Evolutionary conservation across 345 rosid genomes (phyloP).

Genomic region (Euphorbia peplus): DNA sequence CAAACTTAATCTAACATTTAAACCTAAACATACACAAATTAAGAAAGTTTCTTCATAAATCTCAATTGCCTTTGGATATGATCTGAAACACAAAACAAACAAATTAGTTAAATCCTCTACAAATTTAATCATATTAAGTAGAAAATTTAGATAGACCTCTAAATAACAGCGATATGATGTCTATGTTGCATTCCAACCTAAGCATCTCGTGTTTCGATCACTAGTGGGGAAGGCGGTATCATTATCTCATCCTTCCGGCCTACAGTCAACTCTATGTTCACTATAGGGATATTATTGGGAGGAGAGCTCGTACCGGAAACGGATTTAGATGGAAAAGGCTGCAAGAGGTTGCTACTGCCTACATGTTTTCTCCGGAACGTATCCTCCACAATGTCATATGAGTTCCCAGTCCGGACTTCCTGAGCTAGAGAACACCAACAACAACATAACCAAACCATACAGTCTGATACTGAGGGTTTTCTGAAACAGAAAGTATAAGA

Average conservation of each 20-base stretch:
- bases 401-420: slow-evolving; percentile 77
- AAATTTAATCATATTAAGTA: too few relatives aligned
- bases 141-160: too few relatives aligned
- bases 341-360: slow-evolving; percentile 16
- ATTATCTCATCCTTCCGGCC: slow-evolving; percentile 43
- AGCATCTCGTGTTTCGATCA: slow-evolving; percentile 48
- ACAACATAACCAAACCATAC: slow-evolving; percentile 76
- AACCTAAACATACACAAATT: too few relatives aligned
- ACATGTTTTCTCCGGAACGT: slow-evolving; percentile 35
- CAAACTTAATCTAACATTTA: too few relatives aligned
- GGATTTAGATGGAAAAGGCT: slow-evolving; percentile 50
- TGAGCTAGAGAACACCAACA: slow-evolving; percentile 96
- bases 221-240: slow-evolving; percentile 62
- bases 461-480: slow-evolving; percentile 50
- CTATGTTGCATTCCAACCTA: slow-evolving; percentile 20
- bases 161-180: too few relatives aligned
- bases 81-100: too few relatives aligned
- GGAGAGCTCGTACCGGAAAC: slow-evolving; percentile 40
- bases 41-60: too few relatives aligned
- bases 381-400: slow-evolving; percentile 66
- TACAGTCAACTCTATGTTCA: slow-evolving; percentile 37
- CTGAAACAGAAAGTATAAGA: slow-evolving; percentile 72
- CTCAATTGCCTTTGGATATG: too few relatives aligned
- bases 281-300: slow-evolving; percentile 27
- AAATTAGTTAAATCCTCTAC: too few relatives aligned